Evolutionary conservation across 345 rosid species (phyloP).

Genomic region (Citrus glauca): DNA sequence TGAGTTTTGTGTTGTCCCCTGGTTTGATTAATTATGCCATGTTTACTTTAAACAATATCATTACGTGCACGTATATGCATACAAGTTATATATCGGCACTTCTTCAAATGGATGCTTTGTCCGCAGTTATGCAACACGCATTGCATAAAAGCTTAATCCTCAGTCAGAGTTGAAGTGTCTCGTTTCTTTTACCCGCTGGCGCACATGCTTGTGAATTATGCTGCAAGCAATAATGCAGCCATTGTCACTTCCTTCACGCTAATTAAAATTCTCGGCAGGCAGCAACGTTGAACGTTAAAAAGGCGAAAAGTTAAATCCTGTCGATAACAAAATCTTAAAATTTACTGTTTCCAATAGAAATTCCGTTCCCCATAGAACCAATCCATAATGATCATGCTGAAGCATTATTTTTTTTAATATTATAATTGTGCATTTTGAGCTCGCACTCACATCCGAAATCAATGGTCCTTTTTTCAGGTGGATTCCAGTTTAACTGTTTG

Average conservation of each 20-base stretch:
- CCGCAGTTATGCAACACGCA: background rate
- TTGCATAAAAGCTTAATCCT: too few species aligned
- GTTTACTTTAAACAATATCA: background rate
- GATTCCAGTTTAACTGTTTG: too few species aligned
- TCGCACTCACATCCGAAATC: background rate
- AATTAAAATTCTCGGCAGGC: background rate
- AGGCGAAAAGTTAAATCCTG: background rate
- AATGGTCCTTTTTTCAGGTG: background rate
- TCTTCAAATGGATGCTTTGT: background rate
- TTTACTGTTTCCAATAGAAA: background rate
- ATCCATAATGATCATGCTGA: background rate
- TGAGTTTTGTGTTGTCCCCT: background rate
- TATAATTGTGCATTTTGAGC: background rate
- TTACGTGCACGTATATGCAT: background rate
- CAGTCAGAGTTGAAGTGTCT: background rate
- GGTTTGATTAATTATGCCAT: background rate
- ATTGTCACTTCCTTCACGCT: background rate
- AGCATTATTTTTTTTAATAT: background rate
- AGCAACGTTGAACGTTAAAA: background rate
- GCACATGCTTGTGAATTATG: slow-evolving; percentile 11
- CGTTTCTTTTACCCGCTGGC: background rate
- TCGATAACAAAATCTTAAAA: background rate
- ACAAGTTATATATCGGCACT: background rate
- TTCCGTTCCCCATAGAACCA: background rate
- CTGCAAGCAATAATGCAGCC: background rate